Evolutionary conservation across 805 yeast genomes (phyloP).

Genomic region (Schwanniomyces sp.): DNA sequence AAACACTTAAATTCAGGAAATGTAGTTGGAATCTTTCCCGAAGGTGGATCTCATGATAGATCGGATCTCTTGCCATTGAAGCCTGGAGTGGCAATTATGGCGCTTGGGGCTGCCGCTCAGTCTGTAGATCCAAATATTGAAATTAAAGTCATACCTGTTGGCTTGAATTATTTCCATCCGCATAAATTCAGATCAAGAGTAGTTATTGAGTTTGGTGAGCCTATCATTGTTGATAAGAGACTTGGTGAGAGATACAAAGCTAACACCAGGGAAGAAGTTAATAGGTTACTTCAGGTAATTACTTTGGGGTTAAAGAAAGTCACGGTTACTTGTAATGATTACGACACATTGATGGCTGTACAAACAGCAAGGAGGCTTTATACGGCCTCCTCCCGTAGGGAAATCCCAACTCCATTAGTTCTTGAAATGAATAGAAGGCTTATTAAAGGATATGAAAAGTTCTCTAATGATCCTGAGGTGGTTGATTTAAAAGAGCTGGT

Average conservation of each 20-base stretch:
- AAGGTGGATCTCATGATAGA: slow-evolving; percentile 46
- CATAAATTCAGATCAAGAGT: slow-evolving; percentile 41
- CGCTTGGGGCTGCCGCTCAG: slow-evolving; percentile 38
- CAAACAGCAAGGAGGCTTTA: slow-evolving; percentile 44
- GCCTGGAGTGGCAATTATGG: slow-evolving; percentile 48
- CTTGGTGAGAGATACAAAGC: slow-evolving; percentile 27
- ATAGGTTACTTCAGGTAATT: slow-evolving; percentile 24
- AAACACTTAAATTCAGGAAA: slow-evolving; percentile 32
- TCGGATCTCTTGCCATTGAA: slow-evolving; percentile 42
- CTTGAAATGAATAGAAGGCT: slow-evolving; percentile 42
- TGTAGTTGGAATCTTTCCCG: slow-evolving; percentile 43
- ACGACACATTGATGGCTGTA: slow-evolving; percentile 42
- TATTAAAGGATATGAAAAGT: slow-evolving; percentile 34
- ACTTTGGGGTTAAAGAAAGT: slow-evolving; percentile 38
- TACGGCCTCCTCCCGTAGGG: slow-evolving; percentile 30
- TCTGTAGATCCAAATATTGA: slow-evolving; percentile 20
- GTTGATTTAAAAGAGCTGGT: slow-evolving; percentile 28
- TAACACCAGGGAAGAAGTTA: slow-evolving; percentile 26
- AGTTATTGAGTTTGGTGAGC: slow-evolving; percentile 43
- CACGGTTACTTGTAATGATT: slow-evolving; percentile 41
- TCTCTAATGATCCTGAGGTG: slow-evolving; percentile 34
- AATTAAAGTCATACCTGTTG: slow-evolving; percentile 39
- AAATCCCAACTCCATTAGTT: slow-evolving; percentile 40
- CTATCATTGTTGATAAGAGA: slow-evolving; percentile 31
- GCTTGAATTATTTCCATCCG: slow-evolving; percentile 44